These are phyloP conservation scores for Paraconiothyrium brasiliense DNA, from an alignment of 2,329 filamentous ascomycete genomes.

Conservation along the genomic window DNA sequence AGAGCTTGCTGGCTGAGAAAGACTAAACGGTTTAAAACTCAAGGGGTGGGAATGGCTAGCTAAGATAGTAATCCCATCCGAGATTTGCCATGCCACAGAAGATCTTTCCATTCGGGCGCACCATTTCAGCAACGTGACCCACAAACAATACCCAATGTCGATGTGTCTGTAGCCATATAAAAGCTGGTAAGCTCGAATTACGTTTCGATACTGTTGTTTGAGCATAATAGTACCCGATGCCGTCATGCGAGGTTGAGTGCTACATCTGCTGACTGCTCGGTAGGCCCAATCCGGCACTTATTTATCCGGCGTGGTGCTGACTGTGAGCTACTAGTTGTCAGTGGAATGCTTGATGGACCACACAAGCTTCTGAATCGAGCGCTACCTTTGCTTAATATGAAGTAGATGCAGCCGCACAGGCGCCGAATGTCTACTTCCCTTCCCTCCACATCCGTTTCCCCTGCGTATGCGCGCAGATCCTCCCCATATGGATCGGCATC, in stretches of 20 bases:
- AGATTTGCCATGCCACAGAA: neutral
- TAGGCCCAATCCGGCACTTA: neutral
- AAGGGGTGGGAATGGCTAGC: neutral
- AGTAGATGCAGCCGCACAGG: neutral
- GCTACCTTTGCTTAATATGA: neutral
- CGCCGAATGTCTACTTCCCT: neutral
- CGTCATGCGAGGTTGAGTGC: neutral
- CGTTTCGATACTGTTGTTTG: neutral
- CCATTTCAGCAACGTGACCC: neutral
- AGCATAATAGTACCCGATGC: neutral
- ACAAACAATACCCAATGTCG: neutral
- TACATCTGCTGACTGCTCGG: neutral
- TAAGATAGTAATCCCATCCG: neutral
- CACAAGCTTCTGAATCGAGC: neutral
- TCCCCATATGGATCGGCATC: too few species aligned
- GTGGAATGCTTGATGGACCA: neutral
- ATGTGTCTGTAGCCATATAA: neutral
- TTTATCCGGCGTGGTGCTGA: neutral
- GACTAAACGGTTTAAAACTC: neutral
- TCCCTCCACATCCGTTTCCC: neutral
- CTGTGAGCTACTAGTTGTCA: neutral
- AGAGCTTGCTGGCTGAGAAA: conserved; percentile 1
- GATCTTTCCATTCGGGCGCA: neutral
- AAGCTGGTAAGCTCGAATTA: neutral
- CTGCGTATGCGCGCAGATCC: neutral